Evolutionary conservation across 768 basidiomycete species (phyloP).

Genomic region (Neoboletus subvelutipes): DNA sequence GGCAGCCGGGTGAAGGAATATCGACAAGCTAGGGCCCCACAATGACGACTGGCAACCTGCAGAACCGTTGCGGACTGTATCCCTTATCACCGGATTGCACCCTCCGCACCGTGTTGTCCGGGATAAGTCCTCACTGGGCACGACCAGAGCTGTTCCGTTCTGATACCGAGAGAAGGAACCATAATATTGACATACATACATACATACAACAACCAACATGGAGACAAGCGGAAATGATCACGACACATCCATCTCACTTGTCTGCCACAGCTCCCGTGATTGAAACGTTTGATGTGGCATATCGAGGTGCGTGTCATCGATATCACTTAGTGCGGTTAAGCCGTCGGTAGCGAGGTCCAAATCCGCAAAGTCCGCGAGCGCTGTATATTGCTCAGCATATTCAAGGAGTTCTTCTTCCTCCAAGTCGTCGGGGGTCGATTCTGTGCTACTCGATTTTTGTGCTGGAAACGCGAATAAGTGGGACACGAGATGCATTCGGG

Average conservation of each 20-base stretch:
- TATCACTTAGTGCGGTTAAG: constrained; percentile 19
- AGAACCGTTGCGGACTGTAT: neutral
- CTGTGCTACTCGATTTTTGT: constrained; percentile 1
- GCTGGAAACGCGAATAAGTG: constrained; percentile 8
- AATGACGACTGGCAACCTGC: too few relatives aligned
- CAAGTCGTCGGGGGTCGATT: constrained; percentile 44
- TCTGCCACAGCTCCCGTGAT: neutral
- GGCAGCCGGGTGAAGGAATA: too few relatives aligned
- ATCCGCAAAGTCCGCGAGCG: constrained; percentile 48
- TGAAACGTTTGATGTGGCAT: neutral
- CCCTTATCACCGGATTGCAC: neutral
- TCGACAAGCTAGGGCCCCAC: too few relatives aligned
- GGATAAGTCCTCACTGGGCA: neutral
- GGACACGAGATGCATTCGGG: neutral
- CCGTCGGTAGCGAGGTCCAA: constrained; percentile 28
- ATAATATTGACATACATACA: constrained; percentile 8
- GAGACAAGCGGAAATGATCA: constrained; percentile 10
- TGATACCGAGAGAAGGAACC: neutral
- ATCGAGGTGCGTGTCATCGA: constrained; percentile 14
- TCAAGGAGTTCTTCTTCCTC: constrained; percentile 58
- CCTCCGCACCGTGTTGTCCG: neutral
- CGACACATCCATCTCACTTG: constrained; percentile 29
- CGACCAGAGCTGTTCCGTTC: neutral
- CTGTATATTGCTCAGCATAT: constrained; percentile 55
- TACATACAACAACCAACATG: neutral